Evolutionary conservation across 495 filamentous ascomycete genomes (phyloP), one percentile per base, ranked within the genome.

Genomic region (Penicillium coprophilum): DNA sequence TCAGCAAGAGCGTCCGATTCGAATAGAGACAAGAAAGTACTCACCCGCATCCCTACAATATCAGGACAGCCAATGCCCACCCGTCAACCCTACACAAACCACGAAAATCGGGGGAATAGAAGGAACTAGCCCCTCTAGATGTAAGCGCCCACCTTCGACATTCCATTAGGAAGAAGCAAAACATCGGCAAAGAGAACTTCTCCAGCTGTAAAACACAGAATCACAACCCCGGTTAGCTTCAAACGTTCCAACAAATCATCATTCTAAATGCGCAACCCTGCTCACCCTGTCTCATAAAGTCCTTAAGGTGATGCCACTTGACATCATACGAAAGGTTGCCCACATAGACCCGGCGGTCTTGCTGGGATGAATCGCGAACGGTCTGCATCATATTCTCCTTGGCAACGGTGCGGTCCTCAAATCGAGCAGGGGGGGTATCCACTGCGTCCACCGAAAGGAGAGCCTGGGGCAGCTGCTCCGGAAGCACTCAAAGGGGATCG

Each of bases 121-220:
- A 83, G 81, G 87, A 86, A 83, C 86, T 87, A 91, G 85, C 85
- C 89, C 86, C 84, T 85, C 84, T 86, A 92, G 84, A 86, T 84
- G 84, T 91, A 90, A 86, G 85, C 86, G 90, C 91, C 91, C 91
- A 97, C 94, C 95, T 98, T 98, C 90, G 93, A 97, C 94, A 98
- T 98, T 91, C 94, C 94, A 86, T 98, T 98, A 71, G 95, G 95
- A 91, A 98, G 92, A 76, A 96, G 84, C 76, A 98, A 88, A 70
- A 98, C 93, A 84, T 98, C 94, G 85, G 94, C 94, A 79, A 95
- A 98, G 80, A 97, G 86, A 78, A 97, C 95, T 73, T 97, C 94
- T 84, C 94, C 94, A 81, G 94, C 94, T 98, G 74, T 68, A 68
- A 57, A 66, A 53, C 41, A 51, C 48, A 53, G 56, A 62, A 69